Evolutionary conservation across 164 flowering plant genomes (phyloP).

Genomic region (Vitis rotundifolia): DNA sequence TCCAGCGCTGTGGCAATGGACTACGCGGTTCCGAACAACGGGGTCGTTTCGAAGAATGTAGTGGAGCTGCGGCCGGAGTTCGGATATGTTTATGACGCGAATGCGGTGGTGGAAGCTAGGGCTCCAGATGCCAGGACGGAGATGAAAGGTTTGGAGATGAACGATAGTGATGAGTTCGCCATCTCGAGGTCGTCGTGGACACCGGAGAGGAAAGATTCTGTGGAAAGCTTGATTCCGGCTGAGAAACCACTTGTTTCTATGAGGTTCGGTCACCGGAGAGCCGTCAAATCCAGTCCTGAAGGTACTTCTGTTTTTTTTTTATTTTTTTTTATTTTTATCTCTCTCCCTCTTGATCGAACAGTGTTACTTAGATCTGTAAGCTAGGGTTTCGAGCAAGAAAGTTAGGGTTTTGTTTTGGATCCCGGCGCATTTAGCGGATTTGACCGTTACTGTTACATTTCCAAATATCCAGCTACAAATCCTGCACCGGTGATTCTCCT

Average conservation of each 20-base stretch:
- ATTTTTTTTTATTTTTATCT: no score
- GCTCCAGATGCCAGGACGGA: slow-evolving; percentile 9
- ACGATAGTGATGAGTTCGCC: slow-evolving; percentile 33
- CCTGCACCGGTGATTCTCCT: no score
- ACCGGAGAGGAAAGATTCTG: slow-evolving; percentile 29
- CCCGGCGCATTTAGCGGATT: not conserved
- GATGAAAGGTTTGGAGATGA: slow-evolving; percentile 5
- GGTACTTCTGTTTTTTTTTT: slow-evolving; percentile 36
- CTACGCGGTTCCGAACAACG: slow-evolving; percentile 1
- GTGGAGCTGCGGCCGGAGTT: slow-evolving; percentile 2
- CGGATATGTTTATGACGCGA: not conserved
- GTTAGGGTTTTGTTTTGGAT: not conserved
- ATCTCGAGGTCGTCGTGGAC: slow-evolving; percentile 28
- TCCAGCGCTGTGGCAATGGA: not conserved
- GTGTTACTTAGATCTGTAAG: not conserved
- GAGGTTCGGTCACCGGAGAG: slow-evolving; percentile 61
- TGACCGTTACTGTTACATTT: no score
- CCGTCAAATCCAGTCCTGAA: slow-evolving; percentile 63
- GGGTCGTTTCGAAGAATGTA: not conserved
- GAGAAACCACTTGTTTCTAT: slow-evolving; percentile 64
- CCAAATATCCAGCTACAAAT: no score
- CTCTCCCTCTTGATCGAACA: not conserved
- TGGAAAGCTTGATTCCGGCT: slow-evolving; percentile 20
- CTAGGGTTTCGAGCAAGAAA: not conserved
- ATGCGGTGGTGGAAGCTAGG: not conserved